These are phyloP conservation scores for Caulochytrium protostelioides DNA, from an alignment of 371 early-diverging fungal species.

Conservation along the genomic window DNA sequence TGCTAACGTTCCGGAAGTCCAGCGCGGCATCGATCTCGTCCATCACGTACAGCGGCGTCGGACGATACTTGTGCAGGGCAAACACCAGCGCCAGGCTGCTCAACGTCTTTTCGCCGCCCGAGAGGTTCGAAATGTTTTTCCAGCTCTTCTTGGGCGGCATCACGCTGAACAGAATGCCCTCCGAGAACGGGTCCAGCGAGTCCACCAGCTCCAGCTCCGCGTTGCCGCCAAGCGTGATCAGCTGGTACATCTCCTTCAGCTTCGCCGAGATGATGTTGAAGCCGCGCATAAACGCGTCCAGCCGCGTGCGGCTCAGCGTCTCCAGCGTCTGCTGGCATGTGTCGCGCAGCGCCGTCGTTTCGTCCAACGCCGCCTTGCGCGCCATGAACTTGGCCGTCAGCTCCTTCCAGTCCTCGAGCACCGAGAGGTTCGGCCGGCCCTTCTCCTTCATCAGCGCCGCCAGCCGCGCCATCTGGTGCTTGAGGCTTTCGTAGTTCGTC, in stretches of 20 bases:
- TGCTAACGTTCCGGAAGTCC: slow-evolving; percentile 98
- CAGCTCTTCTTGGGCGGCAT: slow-evolving; percentile 99
- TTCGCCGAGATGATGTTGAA: slow-evolving; percentile 82
- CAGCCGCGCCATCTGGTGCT: slow-evolving; percentile 18
- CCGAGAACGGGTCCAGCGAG: slow-evolving; percentile 97
- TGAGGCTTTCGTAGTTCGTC: slow-evolving; percentile 29
- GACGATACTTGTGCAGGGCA: slow-evolving; percentile 98
- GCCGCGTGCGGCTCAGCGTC: slow-evolving; percentile 50
- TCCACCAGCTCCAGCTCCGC: slow-evolving; percentile 99
- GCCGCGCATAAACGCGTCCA: slow-evolving; percentile 91
- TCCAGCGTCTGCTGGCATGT: slow-evolving; percentile 49
- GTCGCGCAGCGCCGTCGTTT: slow-evolving; percentile 48
- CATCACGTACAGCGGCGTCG: slow-evolving; percentile 99
- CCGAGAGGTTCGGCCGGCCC: slow-evolving; percentile 67
- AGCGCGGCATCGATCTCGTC: slow-evolving; percentile 99
- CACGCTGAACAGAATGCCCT: slow-evolving; percentile 96
- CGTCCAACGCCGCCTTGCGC: slow-evolving; percentile 52
- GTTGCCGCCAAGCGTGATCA: slow-evolving; percentile 98
- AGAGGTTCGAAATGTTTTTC: slow-evolving; percentile 97
- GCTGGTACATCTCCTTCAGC: slow-evolving; percentile 98
- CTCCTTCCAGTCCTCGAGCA: slow-evolving; percentile 63
- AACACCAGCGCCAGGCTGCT: slow-evolving; percentile 96
- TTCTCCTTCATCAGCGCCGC: slow-evolving; percentile 19
- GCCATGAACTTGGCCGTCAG: slow-evolving; percentile 49
- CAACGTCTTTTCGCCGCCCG: slow-evolving; percentile 99